These are phyloP conservation scores for Chalara sp. DNA, from an alignment of 2,329 filamentous ascomycete genomes.

Conservation along the genomic window DNA sequence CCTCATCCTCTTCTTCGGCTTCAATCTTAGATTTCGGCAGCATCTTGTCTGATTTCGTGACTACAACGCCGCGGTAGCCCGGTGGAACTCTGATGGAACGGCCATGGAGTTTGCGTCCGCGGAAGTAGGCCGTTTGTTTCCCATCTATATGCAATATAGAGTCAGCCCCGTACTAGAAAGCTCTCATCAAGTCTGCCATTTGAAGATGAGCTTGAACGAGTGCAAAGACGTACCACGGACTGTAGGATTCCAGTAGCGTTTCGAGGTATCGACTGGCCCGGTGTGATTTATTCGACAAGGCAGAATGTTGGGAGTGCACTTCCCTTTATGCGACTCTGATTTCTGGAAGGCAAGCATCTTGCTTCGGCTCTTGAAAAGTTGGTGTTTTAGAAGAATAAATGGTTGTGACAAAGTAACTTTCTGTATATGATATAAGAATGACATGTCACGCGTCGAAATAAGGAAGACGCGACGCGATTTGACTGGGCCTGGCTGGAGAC, in stretches of 20 bases:
- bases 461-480: too few relatives aligned
- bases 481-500: too few relatives aligned
- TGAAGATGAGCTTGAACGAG: neutral
- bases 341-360: constrained; percentile 29
- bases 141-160: constrained; percentile 34
- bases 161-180: neutral
- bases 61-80: constrained; percentile 62
- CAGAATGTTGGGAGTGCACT: constrained; percentile 55
- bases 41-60: constrained; percentile 38
- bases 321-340: constrained; percentile 18
- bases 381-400: too few relatives aligned
- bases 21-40: constrained; percentile 19
- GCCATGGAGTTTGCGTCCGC: constrained; percentile 73
- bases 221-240: neutral
- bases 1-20: constrained; percentile 21
- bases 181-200: neutral
- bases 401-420: too few relatives aligned
- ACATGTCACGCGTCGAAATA: too few relatives aligned
- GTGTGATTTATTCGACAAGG: constrained; percentile 77
- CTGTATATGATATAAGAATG: too few relatives aligned
- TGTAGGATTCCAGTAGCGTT: constrained; percentile 64
- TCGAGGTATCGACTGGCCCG: constrained; percentile 57
- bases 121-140: constrained; percentile 58
- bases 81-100: constrained; percentile 59
- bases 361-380: too few relatives aligned